Evolutionary conservation across 2,329 filamentous ascomycete species (phyloP), one percentile per base, ranked within the genome.

Genomic region (Penicillium griseofulvum): DNA sequence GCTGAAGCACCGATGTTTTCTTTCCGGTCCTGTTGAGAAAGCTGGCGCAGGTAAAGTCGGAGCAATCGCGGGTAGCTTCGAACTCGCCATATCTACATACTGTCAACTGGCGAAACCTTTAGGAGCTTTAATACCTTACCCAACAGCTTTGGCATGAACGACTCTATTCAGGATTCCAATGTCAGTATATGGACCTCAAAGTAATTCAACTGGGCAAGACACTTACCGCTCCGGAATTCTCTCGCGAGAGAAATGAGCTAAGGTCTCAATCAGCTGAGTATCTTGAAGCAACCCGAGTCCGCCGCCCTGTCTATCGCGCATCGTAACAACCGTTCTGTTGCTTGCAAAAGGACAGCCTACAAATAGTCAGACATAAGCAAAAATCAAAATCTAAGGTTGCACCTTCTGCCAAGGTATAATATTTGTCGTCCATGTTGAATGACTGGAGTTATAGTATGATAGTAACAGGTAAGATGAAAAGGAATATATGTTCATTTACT

Each of bases 161-260:
- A 62, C 61, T 3, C 61, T 63, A n/a, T n/a, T 29, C 28, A 5
- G 10, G 28, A 10, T 29, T 29, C 28, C 28, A 29, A 29, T 29
- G 8, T 29, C 8, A 29, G 28, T 29, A 10, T 29, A 29, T 1
- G 4, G 10, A 12, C 22, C 34, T 28, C 24, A 29, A 29, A 29
- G 28, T 29, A 29, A 29, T 2, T 29, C 28, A 29, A 29, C 28
- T n/a, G n/a, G n/a, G 10, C 28, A 29, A 29, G 8, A 14, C 11
- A 16, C 19, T 39, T 10, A 64, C 67, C 82, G 72, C 64, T 85
- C 83, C 0, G 83, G 83, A 19, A 86, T 86, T 38, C 83, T 73
- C 70, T 86, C 83, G 4, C 82, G 77, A 49, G 81, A 77, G 65
- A 86, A 86, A 66, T 86, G 83, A 2, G 83, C 81, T 1, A 86